A percentile compares a stretch with the other conserved stretches of the same genome.
These are phyloP conservation scores for Sporisorium sorghi DNA, from an alignment of 1,284 basidiomycete genomes.

Conservation along the genomic window DNA sequence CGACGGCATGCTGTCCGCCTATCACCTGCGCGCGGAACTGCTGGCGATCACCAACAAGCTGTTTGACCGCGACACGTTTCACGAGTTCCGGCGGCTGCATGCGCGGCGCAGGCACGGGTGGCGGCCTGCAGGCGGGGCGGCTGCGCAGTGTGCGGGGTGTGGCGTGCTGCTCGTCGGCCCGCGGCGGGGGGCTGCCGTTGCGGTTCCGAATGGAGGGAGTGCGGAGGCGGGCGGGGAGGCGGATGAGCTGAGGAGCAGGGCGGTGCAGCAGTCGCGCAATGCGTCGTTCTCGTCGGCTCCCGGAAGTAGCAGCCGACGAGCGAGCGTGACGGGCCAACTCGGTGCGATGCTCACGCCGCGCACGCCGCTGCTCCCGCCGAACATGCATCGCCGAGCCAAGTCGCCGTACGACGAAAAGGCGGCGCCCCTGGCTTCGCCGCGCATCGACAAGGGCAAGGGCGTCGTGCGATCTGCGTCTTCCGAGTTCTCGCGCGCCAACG, in stretches of 20 bases:
- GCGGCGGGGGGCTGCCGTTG: constrained; percentile 10
- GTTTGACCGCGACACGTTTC: constrained; percentile 84
- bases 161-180: constrained; percentile 31
- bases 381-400: constrained; percentile 30
- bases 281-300: constrained; percentile 13
- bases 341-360: constrained; percentile 27
- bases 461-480: constrained; percentile 38
- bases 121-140: constrained; percentile 41
- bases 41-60: constrained; percentile 87
- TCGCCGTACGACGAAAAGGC: constrained; percentile 53
- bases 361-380: constrained; percentile 25
- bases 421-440: constrained; percentile 45
- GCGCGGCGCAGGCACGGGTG: constrained; percentile 69
- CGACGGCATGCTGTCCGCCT: constrained; percentile 92
- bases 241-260: constrained; percentile 10
- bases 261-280: constrained; percentile 15
- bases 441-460: constrained; percentile 50
- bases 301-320: constrained; percentile 2
- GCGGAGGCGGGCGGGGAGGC: constrained; percentile 7
- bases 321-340: constrained; percentile 5
- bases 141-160: constrained; percentile 25
- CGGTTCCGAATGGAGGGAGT: neutral
- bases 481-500: constrained; percentile 11
- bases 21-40: constrained; percentile 89
- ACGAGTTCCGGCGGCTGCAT: constrained; percentile 74